phyloP scores from a whole-genome alignment of 192 early-diverging fungal species.

The Obelidium mucronatum region DNA sequence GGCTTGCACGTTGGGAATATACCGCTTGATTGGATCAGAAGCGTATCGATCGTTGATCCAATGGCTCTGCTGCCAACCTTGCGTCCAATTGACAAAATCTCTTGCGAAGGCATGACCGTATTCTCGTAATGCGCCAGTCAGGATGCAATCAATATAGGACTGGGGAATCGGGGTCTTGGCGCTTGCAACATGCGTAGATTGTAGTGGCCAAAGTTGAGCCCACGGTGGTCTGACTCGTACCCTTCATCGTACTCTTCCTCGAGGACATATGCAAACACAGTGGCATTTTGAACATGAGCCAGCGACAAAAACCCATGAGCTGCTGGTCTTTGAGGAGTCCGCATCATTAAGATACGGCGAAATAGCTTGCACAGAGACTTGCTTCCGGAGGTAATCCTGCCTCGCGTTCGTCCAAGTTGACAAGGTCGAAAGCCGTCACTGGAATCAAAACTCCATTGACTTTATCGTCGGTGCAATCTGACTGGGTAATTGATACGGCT shows the following conservation, averaged over 20 bases:
- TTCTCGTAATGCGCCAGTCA: conserved; percentile 45
- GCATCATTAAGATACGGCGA: background rate
- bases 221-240: background rate
- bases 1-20: conserved; percentile 33
- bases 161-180: conserved; percentile 53
- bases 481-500: conserved; percentile 46
- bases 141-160: conserved; percentile 56
- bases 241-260: background rate
- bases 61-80: conserved; percentile 42
- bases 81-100: conserved; percentile 49
- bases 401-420: conserved; percentile 51
- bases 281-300: too few species aligned
- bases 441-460: conserved; percentile 57
- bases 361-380: conserved; percentile 7
- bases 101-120: conserved; percentile 43
- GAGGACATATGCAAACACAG: conserved; percentile 50
- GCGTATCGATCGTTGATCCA: conserved; percentile 58
- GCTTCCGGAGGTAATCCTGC: conserved; percentile 40
- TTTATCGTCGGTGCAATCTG: background rate
- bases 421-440: conserved; percentile 36
- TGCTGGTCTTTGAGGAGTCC: too few species aligned
- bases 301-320: too few species aligned
- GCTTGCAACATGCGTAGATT: conserved; percentile 24
- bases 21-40: conserved; percentile 32
- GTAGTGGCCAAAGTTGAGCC: conserved; percentile 1